Evolutionary conservation across 129 eudicot genomes (phyloP).

Genomic region (Arctium minus): DNA sequence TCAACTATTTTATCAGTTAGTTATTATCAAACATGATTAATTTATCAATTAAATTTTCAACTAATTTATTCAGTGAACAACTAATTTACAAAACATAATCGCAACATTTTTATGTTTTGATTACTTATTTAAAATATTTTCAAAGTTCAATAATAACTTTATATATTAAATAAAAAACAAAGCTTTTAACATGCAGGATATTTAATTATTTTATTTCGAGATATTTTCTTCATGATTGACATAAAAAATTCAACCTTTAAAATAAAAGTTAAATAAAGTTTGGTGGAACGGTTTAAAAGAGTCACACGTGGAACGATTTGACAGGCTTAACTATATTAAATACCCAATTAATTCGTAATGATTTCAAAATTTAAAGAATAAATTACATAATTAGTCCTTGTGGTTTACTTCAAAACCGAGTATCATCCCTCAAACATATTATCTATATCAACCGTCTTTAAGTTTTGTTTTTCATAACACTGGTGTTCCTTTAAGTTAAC

Average conservation of each 20-base stretch:
- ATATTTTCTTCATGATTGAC: neutral
- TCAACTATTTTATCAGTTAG: neutral
- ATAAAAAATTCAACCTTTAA: neutral
- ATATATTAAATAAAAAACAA: neutral
- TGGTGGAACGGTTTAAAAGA: neutral
- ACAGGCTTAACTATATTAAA: neutral
- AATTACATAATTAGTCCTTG: too few species aligned
- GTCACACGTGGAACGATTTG: neutral
- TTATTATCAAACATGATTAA: too few species aligned
- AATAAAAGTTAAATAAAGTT: neutral
- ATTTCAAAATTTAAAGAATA: neutral
- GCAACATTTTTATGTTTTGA: too few species aligned
- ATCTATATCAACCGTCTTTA: too few species aligned
- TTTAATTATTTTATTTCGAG: neutral
- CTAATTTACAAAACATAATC: too few species aligned
- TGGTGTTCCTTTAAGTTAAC: neutral
- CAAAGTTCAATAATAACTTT: neutral
- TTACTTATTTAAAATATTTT: neutral
- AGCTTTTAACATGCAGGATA: neutral
- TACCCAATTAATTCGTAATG: neutral
- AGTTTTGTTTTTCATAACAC: neutral
- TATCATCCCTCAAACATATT: neutral
- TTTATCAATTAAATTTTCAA: too few species aligned
- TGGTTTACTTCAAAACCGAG: too few species aligned
- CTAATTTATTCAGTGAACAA: too few species aligned